Evolutionary conservation across 2,329 filamentous ascomycete genomes (phyloP), one percentile per base, ranked within the genome.

Genomic region (Fonsecaea pugnacius): DNA sequence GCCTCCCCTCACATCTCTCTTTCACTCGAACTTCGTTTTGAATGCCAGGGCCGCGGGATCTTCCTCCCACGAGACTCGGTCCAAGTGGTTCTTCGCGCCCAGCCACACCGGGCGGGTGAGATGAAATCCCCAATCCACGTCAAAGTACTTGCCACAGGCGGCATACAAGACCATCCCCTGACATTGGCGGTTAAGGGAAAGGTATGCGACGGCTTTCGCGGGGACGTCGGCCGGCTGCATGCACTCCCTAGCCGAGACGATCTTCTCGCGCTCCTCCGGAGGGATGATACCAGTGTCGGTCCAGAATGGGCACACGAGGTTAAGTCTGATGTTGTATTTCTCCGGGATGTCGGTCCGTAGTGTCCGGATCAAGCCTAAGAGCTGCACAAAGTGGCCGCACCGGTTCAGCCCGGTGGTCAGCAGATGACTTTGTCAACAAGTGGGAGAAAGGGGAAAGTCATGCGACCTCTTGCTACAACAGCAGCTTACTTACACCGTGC

Each of bases 101-200:
- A 54, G 52, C 52, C 52, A 54, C 52, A 54, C n/a, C 24, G 52
- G 32, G 6, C 52, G 32, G 12, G 52, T 54, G 36, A 38, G 36
- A 6, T 38, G 12, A 38, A 38, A 38, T 16, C 36, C 36, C 10
- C 14, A 38, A 16, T 38, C 36, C 36, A 38, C 36, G 36, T 38
- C 36, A 16, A 38, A 38, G 12, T 38, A 38, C 36, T 38, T 38
- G 10, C 36, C 36, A 16, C 36, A 38, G 12, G 36, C 36, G 6
- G 36, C 36, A 4, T 38, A 38, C 36, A 38, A 16, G 14, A 38
- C 36, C 36, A 16, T 38, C 16, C 36, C 36, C 2, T 38, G 36
- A 5, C 36, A 38, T 38, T 38, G 12, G 36, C 3, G 36, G 4
- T n/a, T 38, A 3, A 38, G 36, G 3, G 36, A 38, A 2, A 38